phyloP scores from a whole-genome alignment of 345 rosid genomes.

The Salix purpurea region DNA sequence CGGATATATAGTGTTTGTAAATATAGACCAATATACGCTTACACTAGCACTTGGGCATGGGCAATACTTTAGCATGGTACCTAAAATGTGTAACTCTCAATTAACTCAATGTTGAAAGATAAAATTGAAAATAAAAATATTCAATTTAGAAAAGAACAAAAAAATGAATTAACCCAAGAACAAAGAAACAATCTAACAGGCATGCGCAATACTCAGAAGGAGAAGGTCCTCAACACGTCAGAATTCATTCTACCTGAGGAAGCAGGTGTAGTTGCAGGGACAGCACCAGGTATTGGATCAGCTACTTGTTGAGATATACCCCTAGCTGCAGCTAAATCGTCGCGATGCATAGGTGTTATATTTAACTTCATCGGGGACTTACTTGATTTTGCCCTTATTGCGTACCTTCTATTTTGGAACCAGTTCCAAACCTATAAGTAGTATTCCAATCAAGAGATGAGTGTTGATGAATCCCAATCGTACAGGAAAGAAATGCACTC shows the following conservation, averaged over 20 bases:
- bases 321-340: constrained; percentile 55
- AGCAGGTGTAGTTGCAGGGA: constrained; percentile 39
- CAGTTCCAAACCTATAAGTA: constrained; percentile 86
- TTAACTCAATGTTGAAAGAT: too few species aligned
- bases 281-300: constrained; percentile 33
- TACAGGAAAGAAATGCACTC: background rate
- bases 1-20: background rate
- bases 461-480: background rate
- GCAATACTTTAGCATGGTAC: background rate
- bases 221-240: constrained; percentile 5
- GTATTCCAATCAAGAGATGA: constrained; percentile 1
- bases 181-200: background rate
- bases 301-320: constrained; percentile 55
- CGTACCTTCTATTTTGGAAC: constrained; percentile 98
- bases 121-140: too few species aligned
- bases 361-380: constrained; percentile 79
- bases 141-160: too few species aligned
- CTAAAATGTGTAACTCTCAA: too few species aligned
- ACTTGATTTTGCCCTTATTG: constrained; percentile 75
- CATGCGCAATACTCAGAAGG: background rate
- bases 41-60: background rate
- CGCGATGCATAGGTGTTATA: constrained; percentile 61
- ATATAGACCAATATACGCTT: background rate
- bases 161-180: too few species aligned
- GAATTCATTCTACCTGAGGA: constrained; percentile 47